These are phyloP conservation scores for Cnidoscolus chayamansa DNA, from an alignment of 441 rosid species.

Conservation along the genomic window DNA sequence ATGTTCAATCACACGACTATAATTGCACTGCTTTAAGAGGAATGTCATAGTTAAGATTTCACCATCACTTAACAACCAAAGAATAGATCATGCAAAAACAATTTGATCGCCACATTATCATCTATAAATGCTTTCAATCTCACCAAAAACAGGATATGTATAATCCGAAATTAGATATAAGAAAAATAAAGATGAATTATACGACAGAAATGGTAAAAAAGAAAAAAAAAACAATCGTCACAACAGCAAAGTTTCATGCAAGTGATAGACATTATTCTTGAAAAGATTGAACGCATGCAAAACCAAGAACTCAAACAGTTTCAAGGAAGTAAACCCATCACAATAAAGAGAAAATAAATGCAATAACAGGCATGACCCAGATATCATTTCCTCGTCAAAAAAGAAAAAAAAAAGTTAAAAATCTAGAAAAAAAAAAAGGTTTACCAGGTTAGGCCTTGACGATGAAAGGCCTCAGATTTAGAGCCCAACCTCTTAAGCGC, in stretches of 20 bases:
- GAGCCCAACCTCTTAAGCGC: constrained; percentile 89
- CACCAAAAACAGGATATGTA: neutral
- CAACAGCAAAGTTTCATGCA: too few species aligned
- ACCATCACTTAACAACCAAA: too few species aligned
- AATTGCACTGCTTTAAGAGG: too few species aligned
- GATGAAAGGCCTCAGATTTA: constrained; percentile 77
- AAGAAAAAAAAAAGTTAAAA: neutral
- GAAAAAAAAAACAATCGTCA: neutral
- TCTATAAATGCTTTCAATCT: too few species aligned
- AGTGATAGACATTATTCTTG: too few species aligned
- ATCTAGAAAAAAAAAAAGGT: neutral
- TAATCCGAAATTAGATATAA: neutral
- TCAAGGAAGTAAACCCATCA: neutral
- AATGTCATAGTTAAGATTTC: too few species aligned
- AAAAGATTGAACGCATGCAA: too few species aligned
- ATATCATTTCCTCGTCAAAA: neutral
- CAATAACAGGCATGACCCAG: neutral
- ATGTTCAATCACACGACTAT: too few species aligned
- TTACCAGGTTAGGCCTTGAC: constrained; percentile 69
- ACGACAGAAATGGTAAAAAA: neutral
- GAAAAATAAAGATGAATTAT: neutral
- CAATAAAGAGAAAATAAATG: neutral
- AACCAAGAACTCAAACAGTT: neutral
- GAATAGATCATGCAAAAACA: too few species aligned
- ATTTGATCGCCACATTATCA: too few species aligned